Conservation (phyloP, 768 basidiomycete species). For the Nidularia pulvinata region DNA sequence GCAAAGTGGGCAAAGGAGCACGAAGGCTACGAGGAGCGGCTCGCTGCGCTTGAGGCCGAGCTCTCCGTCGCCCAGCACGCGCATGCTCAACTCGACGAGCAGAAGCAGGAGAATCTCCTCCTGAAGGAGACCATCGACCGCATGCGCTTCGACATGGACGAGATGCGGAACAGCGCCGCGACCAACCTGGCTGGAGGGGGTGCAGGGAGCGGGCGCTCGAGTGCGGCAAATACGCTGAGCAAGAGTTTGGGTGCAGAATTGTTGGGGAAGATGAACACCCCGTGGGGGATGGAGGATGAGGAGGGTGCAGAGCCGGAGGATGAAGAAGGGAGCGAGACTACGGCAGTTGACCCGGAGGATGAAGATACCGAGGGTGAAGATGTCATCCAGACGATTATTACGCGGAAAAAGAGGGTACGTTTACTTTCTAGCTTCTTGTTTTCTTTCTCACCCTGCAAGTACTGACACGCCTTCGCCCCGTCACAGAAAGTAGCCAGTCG, state of each 20-base stretch:
- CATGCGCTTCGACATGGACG: conserved; percentile 93
- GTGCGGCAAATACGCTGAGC: conserved; percentile 57
- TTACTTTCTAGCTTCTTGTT: neutral
- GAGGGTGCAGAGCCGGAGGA: conserved; percentile 33
- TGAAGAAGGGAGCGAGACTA: conserved; percentile 30
- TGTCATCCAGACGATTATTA: conserved; percentile 88
- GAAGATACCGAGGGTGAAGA: conserved; percentile 70
- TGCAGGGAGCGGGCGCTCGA: conserved; percentile 42
- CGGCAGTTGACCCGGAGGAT: conserved; percentile 36
- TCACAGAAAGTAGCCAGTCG: conserved; percentile 69
- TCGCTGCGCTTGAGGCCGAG: conserved; percentile 71
- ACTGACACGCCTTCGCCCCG: neutral
- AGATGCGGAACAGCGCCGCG: conserved; percentile 61
- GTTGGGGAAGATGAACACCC: conserved; percentile 56
- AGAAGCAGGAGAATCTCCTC: conserved; percentile 93
- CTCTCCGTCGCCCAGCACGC: conserved; percentile 69
- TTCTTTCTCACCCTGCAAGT: neutral
- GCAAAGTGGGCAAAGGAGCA: conserved; percentile 69
- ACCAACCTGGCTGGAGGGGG: conserved; percentile 28
- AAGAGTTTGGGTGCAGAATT: conserved; percentile 79
- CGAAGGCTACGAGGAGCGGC: conserved; percentile 69
- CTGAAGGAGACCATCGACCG: conserved; percentile 97
- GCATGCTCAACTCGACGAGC: conserved; percentile 78
- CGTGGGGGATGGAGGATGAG: conserved; percentile 24
- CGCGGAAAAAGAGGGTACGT: conserved; percentile 72